Evolutionary conservation across 768 basidiomycete species (phyloP).

Genomic region (Aureoboletus auriporus): DNA sequence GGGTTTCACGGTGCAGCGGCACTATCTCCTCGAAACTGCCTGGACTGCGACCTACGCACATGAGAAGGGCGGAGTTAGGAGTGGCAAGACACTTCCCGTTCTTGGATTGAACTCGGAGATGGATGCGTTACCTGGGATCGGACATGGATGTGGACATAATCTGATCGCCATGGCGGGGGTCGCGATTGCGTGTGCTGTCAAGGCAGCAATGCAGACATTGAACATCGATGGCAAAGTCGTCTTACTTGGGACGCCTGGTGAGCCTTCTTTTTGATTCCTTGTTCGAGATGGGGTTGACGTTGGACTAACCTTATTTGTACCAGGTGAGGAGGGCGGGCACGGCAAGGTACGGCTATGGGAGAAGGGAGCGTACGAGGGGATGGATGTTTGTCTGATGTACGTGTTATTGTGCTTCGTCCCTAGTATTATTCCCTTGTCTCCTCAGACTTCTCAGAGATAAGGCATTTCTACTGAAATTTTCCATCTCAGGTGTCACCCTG

Average conservation of each 20-base stretch:
- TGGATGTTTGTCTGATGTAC: conserved; percentile 77
- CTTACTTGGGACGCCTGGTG: conserved; percentile 76
- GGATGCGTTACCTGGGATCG: conserved; percentile 55
- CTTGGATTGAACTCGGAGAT: conserved; percentile 83
- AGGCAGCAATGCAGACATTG: conserved; percentile 55
- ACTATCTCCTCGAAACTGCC: conserved; percentile 65
- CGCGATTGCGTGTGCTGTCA: conserved; percentile 64
- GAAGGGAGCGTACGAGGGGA: conserved; percentile 66
- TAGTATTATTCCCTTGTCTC: too few species aligned
- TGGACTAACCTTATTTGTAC: not conserved
- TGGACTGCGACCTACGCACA: conserved; percentile 67
- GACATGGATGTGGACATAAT: conserved; percentile 80
- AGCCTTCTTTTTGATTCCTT: not conserved
- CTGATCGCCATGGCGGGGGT: conserved; percentile 74
- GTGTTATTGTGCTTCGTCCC: conserved; percentile 9
- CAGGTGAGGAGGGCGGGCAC: conserved; percentile 77
- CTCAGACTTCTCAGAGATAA: too few species aligned
- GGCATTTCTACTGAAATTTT: too few species aligned
- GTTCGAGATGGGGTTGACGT: not conserved
- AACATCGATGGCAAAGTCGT: conserved; percentile 63
- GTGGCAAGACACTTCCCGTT: conserved; percentile 20
- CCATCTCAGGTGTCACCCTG: conserved; percentile 67
- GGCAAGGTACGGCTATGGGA: conserved; percentile 70
- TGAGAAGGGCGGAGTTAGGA: conserved; percentile 28
- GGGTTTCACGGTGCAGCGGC: conserved; percentile 59